Evolutionary conservation across 441 rosid species (phyloP).

Genomic region (Macaranga tanarius): DNA sequence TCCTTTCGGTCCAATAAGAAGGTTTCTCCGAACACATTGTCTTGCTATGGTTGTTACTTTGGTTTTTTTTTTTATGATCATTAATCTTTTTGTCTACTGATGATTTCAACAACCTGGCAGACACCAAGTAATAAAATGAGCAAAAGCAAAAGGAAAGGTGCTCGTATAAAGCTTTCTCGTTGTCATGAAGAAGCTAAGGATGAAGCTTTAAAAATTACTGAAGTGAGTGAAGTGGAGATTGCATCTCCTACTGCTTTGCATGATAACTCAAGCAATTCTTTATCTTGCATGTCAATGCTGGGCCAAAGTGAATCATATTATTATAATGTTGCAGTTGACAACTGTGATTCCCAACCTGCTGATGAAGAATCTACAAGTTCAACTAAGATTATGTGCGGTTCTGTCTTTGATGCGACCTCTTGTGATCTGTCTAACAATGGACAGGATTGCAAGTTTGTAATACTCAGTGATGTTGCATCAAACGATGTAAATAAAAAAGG

Average conservation of each 20-base stretch:
- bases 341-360: conserved; percentile 19
- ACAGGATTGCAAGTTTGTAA: conserved; percentile 15
- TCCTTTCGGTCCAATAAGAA: conserved; percentile 67
- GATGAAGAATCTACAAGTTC: conserved; percentile 29
- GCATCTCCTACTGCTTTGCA: conserved; percentile 46
- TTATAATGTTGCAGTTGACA: conserved; percentile 56
- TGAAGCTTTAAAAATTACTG: conserved; percentile 27
- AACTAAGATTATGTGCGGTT: conserved; percentile 20
- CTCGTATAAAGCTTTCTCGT: conserved; percentile 28
- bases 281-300: conserved; percentile 45
- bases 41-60: not conserved
- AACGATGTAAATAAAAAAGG: conserved; percentile 29
- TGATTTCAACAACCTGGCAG: conserved; percentile 32
- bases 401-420: conserved; percentile 24
- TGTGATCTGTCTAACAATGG: conserved; percentile 22
- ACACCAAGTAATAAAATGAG: conserved; percentile 40
- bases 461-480: conserved; percentile 17
- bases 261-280: conserved; percentile 45
- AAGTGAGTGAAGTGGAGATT: conserved; percentile 48
- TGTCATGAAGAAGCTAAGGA: conserved; percentile 28
- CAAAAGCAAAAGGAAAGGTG: conserved; percentile 35
- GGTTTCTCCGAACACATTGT: conserved; percentile 35
- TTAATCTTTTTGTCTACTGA: not conserved
- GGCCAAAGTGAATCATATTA: conserved; percentile 49
- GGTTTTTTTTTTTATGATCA: not conserved